A percentile compares a stretch with the other conserved stretches of the same genome.
phyloP scores from a whole-genome alignment of 169 alveolate species.

The Eimeria necatrix region DNA sequence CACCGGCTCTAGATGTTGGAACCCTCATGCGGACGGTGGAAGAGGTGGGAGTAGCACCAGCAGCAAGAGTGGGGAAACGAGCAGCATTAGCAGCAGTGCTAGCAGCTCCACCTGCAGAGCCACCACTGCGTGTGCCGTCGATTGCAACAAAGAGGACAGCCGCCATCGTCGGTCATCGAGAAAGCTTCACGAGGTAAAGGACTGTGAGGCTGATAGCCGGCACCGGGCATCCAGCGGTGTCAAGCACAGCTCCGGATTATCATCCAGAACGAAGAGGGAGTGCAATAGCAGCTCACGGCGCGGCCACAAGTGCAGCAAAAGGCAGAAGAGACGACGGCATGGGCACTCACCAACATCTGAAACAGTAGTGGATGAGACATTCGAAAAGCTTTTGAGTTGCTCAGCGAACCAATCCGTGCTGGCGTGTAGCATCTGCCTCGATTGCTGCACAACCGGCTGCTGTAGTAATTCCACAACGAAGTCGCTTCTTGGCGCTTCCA shows the following conservation, averaged over 20 bases:
- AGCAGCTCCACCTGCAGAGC: neutral
- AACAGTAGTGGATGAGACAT: no score
- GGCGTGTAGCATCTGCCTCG: no score
- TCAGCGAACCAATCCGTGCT: no score
- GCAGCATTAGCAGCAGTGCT: slow-evolving; percentile 20
- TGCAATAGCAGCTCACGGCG: slow-evolving; percentile 54
- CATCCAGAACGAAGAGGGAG: neutral
- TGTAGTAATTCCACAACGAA: no score
- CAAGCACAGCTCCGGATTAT: slow-evolving; percentile 25
- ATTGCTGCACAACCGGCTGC: no score
- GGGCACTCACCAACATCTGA: neutral
- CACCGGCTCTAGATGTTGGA: neutral
- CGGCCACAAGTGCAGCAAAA: slow-evolving; percentile 53
- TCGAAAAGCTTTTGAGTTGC: no score
- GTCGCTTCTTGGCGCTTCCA: no score
- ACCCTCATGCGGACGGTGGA: neutral
- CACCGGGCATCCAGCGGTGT: slow-evolving; percentile 18
- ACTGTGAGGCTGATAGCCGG: neutral
- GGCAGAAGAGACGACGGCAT: slow-evolving; percentile 24
- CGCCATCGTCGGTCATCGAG: neutral
- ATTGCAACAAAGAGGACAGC: neutral
- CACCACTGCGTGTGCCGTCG: neutral
- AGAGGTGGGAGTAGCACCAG: neutral
- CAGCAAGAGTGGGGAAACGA: slow-evolving; percentile 4
- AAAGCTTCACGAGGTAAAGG: neutral